A percentile compares a stretch with the other conserved stretches of the same genome.
Evolutionary conservation across 768 basidiomycete genomes (phyloP).

Genomic region (Floccularia luteovirens): DNA sequence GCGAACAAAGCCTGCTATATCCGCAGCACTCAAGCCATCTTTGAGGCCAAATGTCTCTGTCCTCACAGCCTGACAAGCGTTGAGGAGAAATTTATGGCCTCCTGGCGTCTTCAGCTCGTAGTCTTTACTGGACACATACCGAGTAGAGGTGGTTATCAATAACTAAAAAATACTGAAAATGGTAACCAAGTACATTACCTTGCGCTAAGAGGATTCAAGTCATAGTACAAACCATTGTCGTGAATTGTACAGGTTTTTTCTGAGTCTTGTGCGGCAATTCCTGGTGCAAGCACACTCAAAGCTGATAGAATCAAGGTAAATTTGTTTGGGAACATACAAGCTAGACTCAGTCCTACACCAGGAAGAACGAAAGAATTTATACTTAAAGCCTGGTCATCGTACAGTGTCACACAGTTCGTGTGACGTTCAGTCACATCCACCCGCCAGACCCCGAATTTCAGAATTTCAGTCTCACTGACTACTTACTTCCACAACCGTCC

Average conservation of each 20-base stretch:
- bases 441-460: slow-evolving; percentile 27
- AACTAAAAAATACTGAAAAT: slow-evolving; percentile 4
- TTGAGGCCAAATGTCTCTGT: slow-evolving; percentile 54
- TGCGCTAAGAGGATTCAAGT: slow-evolving; percentile 54
- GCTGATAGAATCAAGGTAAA: background rate
- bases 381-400: too few species aligned
- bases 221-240: slow-evolving; percentile 52
- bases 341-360: too few species aligned
- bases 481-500: slow-evolving; percentile 16
- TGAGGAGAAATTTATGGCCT: slow-evolving; percentile 44
- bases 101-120: slow-evolving; percentile 44
- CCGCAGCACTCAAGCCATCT: slow-evolving; percentile 39
- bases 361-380: too few species aligned
- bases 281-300: slow-evolving; percentile 2
- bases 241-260: slow-evolving; percentile 60
- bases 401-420: slow-evolving; percentile 7
- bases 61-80: slow-evolving; percentile 52
- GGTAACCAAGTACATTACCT: slow-evolving; percentile 30
- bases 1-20: slow-evolving; percentile 58
- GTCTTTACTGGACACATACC: slow-evolving; percentile 47
- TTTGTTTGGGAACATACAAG: too few species aligned
- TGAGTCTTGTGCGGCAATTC: slow-evolving; percentile 21
- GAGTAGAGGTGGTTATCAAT: slow-evolving; percentile 5
- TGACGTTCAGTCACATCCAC: slow-evolving; percentile 18
- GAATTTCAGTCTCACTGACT: slow-evolving; percentile 13